Evolutionary conservation across 192 early-diverging fungal species (phyloP), one percentile per base, ranked within the genome.

Genomic region (Glomus cerebriforme): DNA sequence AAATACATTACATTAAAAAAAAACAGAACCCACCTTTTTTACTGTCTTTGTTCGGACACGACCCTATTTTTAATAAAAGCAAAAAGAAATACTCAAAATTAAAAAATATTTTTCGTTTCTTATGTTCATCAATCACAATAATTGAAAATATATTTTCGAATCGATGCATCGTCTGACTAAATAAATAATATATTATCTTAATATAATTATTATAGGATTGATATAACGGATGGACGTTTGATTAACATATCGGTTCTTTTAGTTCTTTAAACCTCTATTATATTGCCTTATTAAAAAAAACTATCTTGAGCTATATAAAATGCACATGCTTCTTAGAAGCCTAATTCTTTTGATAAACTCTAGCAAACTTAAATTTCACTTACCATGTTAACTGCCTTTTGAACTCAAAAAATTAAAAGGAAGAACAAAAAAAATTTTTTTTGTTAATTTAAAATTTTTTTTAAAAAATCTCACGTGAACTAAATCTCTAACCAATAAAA

Each of bases 21-120:
- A n/a, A n/a, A 45, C 4, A n/a, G 0, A 17, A 45, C 35, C 15
- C 17, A 76, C 74, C 37, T 96, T 98, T 95, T 99, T 99, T 86
- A 98, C 96, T 86, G 98, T 99, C 93, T 99, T 99, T 81, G 98
- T 99, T 83, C 98, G 86, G 85, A 99, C 96, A 87, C 96, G 95
- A 93, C 96, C 96, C 95, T 89, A 63, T 39, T n/a, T n/a, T 32
- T 59, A 74, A 49, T 49, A 47, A 27, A 67, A 5, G 29, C 12
- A 64, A 13, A 49, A 49, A 17, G 13, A 49, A 13, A 49, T 17
- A 17, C 13, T 17, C 12, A 49, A 49, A 49, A 17, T 49, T 49
- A 19, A 19, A 49, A 49, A 49, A 49, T 0, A 17, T 13, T 49
- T 0, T 15, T 49, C 15, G 2, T n/a, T n/a, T n/a, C n/a, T n/a